These are phyloP conservation scores for Yarrowia sp. DNA, from an alignment of 805 yeast genomes.

Conservation along the genomic window DNA sequence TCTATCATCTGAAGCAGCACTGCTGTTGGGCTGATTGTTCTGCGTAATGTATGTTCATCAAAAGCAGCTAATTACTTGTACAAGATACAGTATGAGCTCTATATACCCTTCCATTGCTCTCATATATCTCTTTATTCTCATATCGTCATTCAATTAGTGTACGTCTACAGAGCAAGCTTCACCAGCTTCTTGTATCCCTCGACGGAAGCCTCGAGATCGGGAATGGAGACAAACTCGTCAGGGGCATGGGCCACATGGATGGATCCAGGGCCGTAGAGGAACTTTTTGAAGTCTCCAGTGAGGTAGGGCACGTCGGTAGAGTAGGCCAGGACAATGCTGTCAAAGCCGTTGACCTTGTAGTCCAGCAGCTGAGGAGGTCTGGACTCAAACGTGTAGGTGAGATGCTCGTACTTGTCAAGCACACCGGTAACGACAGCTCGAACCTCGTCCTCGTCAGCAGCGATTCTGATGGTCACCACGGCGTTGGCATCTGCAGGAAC, in stretches of 20 bases:
- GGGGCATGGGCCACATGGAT: conserved; percentile 67
- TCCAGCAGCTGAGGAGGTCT: conserved; percentile 58
- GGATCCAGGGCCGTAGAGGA: conserved; percentile 72
- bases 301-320: conserved; percentile 61
- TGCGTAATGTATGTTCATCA: too few relatives aligned
- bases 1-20: too few relatives aligned
- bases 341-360: conserved; percentile 70
- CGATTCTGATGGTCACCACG: conserved; percentile 59
- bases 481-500: conserved; percentile 66
- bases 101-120: too few relatives aligned
- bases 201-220: conserved; percentile 59
- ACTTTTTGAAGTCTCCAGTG: conserved; percentile 54
- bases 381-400: conserved; percentile 46
- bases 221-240: conserved; percentile 59
- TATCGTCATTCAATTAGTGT: too few relatives aligned
- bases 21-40: too few relatives aligned
- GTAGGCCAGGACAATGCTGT: conserved; percentile 58
- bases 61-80: too few relatives aligned
- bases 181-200: conserved; percentile 60
- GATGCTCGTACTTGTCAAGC: conserved; percentile 47
- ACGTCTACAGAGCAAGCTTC: conserved; percentile 35
- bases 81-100: too few relatives aligned
- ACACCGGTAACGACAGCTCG: conserved; percentile 51
- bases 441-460: conserved; percentile 56
- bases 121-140: too few relatives aligned